These are phyloP conservation scores for Capronia epimyces DNA, from an alignment of 2,329 filamentous ascomycete species.

Conservation along the genomic window DNA sequence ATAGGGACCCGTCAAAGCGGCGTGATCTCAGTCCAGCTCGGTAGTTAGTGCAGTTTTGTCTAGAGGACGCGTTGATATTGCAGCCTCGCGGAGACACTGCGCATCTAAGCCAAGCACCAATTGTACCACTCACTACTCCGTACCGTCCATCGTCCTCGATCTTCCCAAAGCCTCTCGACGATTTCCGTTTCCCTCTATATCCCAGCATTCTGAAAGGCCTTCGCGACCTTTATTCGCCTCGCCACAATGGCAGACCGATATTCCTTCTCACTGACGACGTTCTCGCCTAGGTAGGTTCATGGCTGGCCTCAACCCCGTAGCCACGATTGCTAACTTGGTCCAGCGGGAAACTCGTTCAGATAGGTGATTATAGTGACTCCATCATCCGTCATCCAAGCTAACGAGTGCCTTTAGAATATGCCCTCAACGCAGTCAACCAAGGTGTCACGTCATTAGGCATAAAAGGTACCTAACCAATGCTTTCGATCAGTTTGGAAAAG, in stretches of 20 bases:
- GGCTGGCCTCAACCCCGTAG: constrained; percentile 22
- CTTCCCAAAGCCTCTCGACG: neutral
- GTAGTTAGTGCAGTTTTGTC: too few species aligned
- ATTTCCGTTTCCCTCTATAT: neutral
- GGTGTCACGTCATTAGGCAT: constrained; percentile 97
- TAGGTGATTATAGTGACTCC: constrained; percentile 56
- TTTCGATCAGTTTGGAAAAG: neutral
- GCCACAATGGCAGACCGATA: constrained; percentile 86
- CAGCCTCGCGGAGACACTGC: constrained; percentile 4
- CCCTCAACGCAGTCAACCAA: constrained; percentile 97
- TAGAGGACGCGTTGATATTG: constrained; percentile 6
- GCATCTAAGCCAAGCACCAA: neutral
- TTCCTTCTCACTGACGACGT: constrained; percentile 98
- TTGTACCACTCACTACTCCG: neutral
- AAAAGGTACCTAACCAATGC: constrained; percentile 68
- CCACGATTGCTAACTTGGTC: constrained; percentile 41
- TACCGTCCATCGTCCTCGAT: neutral
- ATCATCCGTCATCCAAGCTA: constrained; percentile 14
- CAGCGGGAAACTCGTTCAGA: constrained; percentile 98
- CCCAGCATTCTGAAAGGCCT: neutral
- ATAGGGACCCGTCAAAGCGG: too few species aligned
- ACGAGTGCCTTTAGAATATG: constrained; percentile 68
- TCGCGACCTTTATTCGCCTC: neutral
- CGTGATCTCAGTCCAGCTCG: too few species aligned
- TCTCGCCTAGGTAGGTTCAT: constrained; percentile 88